phyloP scores from a whole-genome alignment of 768 basidiomycete genomes.

The Boletus pseudopeckii region DNA sequence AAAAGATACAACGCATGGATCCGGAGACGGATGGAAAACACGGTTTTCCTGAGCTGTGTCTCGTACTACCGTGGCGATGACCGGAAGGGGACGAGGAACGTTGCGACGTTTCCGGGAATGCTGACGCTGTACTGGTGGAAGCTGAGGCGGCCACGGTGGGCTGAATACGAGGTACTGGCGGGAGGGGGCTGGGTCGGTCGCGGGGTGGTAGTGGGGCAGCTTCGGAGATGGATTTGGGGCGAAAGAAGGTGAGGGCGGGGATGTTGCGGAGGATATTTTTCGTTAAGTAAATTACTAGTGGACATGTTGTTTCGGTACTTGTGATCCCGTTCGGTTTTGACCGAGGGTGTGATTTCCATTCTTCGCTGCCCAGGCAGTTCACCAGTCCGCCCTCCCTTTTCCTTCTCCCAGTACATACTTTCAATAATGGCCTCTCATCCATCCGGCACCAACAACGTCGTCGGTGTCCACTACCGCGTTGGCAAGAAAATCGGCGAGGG shows the following conservation, averaged over 20 bases:
- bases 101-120: neutral
- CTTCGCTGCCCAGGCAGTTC: constrained; percentile 28
- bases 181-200: neutral
- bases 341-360: constrained; percentile 31
- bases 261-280: constrained; percentile 15
- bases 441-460: constrained; percentile 68
- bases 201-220: constrained; percentile 17
- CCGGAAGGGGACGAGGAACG: constrained; percentile 16
- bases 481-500: constrained; percentile 99
- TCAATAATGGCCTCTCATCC: constrained; percentile 52
- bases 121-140: neutral
- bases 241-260: constrained; percentile 15
- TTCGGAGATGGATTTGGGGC: constrained; percentile 9
- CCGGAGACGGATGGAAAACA: constrained; percentile 38
- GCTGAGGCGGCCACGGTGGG: neutral
- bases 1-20: constrained; percentile 29
- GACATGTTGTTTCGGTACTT: too few species aligned
- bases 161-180: neutral
- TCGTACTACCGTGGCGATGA: constrained; percentile 33
- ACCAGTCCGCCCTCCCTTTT: constrained; percentile 16
- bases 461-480: constrained; percentile 96
- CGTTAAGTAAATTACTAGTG: neutral
- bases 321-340: constrained; percentile 23
- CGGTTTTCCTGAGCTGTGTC: constrained; percentile 44
- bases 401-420: constrained; percentile 18